Evolutionary conservation across 73 alveolate genomes (phyloP).

Genomic region (Loxodes magnus): DNA sequence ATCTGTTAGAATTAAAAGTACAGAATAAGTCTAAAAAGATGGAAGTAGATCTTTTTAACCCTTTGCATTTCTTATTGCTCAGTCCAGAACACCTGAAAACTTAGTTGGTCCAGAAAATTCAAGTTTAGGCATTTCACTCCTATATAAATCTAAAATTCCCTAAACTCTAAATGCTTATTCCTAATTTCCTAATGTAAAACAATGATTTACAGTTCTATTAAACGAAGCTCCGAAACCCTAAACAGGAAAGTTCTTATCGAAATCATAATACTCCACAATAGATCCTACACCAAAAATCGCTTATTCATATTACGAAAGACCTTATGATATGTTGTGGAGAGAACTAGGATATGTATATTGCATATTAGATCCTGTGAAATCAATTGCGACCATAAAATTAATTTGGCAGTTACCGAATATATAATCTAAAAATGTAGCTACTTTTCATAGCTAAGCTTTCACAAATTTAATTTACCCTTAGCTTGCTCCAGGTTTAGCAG

Average conservation of each 20-base stretch:
- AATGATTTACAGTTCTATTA: slow-evolving; percentile 55
- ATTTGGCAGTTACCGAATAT: slow-evolving; percentile 80
- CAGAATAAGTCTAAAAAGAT: slow-evolving; percentile 35
- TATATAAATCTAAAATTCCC: slow-evolving; percentile 65
- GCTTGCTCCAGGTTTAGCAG: no score
- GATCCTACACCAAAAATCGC: slow-evolving; percentile 64
- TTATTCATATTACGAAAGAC: slow-evolving; percentile 55
- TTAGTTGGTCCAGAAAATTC: slow-evolving; percentile 88
- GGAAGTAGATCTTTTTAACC: slow-evolving; percentile 33
- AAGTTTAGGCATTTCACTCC: slow-evolving; percentile 33
- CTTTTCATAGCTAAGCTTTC: slow-evolving; percentile 25
- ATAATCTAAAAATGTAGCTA: slow-evolving; percentile 70
- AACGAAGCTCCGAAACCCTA: slow-evolving; percentile 91
- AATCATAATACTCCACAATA: slow-evolving; percentile 74
- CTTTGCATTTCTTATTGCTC: slow-evolving; percentile 36
- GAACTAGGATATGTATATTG: slow-evolving; percentile 46
- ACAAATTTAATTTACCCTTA: slow-evolving; percentile 21
- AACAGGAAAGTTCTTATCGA: slow-evolving; percentile 79
- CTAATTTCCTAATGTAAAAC: slow-evolving; percentile 81
- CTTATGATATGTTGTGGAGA: slow-evolving; percentile 35
- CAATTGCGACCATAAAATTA: slow-evolving; percentile 71
- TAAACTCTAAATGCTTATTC: slow-evolving; percentile 78
- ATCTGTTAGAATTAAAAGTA: slow-evolving; percentile 85
- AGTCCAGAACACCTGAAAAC: slow-evolving; percentile 43
- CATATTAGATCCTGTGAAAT: slow-evolving; percentile 85